These are phyloP conservation scores for Clarireedia hainanense DNA, from an alignment of 2,329 filamentous ascomycete genomes.

Conservation along the genomic window DNA sequence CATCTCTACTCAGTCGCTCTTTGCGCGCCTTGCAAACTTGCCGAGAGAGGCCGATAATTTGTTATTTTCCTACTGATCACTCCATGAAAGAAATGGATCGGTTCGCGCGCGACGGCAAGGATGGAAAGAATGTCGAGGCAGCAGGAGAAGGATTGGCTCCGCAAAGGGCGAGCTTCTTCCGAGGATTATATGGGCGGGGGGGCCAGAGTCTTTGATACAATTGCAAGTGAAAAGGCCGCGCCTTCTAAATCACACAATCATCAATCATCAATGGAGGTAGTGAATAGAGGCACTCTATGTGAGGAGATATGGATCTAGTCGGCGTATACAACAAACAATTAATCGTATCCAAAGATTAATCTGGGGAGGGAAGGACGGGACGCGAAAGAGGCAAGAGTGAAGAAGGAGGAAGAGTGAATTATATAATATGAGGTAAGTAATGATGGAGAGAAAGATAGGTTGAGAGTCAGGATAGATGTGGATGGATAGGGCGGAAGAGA, in stretches of 20 bases:
- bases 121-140: background rate
- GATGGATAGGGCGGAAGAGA: too few species aligned
- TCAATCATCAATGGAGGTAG: background rate
- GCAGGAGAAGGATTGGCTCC: background rate
- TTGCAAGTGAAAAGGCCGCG: background rate
- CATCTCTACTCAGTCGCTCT: constrained; percentile 11
- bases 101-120: background rate
- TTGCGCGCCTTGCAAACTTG: constrained; percentile 11
- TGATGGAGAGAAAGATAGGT: too few species aligned
- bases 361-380: too few species aligned
- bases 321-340: too few species aligned
- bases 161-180: background rate
- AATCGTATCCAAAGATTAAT: too few species aligned
- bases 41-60: background rate
- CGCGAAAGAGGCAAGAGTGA: too few species aligned
- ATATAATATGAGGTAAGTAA: too few species aligned
- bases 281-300: too few species aligned
- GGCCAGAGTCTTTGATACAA: background rate
- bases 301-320: too few species aligned
- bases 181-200: background rate
- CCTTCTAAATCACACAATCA: background rate
- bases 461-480: too few species aligned
- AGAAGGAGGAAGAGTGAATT: too few species aligned
- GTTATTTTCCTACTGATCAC: constrained; percentile 12
- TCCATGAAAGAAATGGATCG: constrained; percentile 20